Base-by-base conservation (phyloP, 208 protist genomes). In the Crithidia bombi region DNA sequence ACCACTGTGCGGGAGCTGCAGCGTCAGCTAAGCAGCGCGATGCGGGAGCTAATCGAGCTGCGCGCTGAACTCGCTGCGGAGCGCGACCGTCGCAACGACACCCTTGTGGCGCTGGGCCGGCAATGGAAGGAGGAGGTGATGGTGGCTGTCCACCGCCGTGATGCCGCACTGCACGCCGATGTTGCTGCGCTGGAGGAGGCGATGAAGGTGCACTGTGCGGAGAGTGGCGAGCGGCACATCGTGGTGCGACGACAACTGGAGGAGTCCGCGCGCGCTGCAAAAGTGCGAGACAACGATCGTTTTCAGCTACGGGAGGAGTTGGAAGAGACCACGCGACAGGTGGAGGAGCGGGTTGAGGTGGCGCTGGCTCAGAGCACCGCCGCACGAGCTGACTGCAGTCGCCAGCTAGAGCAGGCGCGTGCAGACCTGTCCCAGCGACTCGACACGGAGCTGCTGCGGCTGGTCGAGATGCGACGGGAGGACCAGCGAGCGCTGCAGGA, bases 41-140 rank as follows among this genome's bases (percentile, higher is more conserved):
- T 96, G 77, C 52, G 49, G 4, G 87, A 96, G 67, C 72, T 96
- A 19, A 68, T 69, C 23, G 56, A 69, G 12, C 78, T 96, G 33
- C 83, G 88, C 19, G 54, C 65, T 10, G 87, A 92, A 57, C 73
- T 93, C 28, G 51, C 75, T 28, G 75, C 75, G 5, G 90, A 95
- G 62, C 84, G 86, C 2, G 90, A 95, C 17, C 65, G 73, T 10
- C 87, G 90, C 33, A 78, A 80, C 50, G 69, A 82, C 23, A 77
- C 86, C 0, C 56, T 95, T 5, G 55, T 66, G 4, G 71, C 86
- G 1, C 67, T 95, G 39, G 87, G 84, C 0, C 54, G 81, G 61
- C 83, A 88, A 19, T 93, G 87, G 87, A 88, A 86, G 63, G 87
- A 93, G 57, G 87, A 92, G 39, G 58, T 95, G 25, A 14, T 89